Conservation (phyloP, 2,329 filamentous ascomycete genomes). For the Trichoderma atroviride region DNA sequence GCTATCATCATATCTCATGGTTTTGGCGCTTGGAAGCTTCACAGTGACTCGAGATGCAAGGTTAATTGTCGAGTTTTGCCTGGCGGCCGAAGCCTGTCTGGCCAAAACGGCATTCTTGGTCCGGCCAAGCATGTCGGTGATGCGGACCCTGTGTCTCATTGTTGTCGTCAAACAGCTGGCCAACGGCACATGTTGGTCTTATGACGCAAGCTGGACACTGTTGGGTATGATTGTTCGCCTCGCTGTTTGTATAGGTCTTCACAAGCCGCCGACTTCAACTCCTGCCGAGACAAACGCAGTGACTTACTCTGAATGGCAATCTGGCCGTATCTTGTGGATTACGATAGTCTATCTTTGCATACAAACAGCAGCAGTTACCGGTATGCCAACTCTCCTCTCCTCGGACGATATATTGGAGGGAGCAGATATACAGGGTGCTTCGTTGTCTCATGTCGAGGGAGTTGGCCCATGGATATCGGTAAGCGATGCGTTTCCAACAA, state of each 20-base stretch:
- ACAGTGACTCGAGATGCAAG: neutral
- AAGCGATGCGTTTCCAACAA: neutral
- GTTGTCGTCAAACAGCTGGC: slow-evolving; percentile 27
- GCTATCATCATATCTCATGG: slow-evolving; percentile 26
- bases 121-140: slow-evolving; percentile 25
- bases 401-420: neutral
- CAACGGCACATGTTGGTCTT: slow-evolving; percentile 24
- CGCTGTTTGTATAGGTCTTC: slow-evolving; percentile 10
- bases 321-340: neutral
- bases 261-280: neutral
- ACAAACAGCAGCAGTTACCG: slow-evolving; percentile 9
- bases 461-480: neutral
- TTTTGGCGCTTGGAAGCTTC: slow-evolving; percentile 27
- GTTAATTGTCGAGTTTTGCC: slow-evolving; percentile 24
- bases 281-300: neutral
- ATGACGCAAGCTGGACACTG: slow-evolving; percentile 7
- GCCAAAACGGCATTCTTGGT: slow-evolving; percentile 29
- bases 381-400: slow-evolving; percentile 10
- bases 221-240: slow-evolving; percentile 10
- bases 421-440: neutral
- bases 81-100: slow-evolving; percentile 30
- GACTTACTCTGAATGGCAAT: slow-evolving; percentile 3
- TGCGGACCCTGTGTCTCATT: slow-evolving; percentile 28
- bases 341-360: slow-evolving; percentile 14
- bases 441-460: neutral